Conservation (phyloP, 179 eudicot genomes). For the Carnegiea gigantea region DNA sequence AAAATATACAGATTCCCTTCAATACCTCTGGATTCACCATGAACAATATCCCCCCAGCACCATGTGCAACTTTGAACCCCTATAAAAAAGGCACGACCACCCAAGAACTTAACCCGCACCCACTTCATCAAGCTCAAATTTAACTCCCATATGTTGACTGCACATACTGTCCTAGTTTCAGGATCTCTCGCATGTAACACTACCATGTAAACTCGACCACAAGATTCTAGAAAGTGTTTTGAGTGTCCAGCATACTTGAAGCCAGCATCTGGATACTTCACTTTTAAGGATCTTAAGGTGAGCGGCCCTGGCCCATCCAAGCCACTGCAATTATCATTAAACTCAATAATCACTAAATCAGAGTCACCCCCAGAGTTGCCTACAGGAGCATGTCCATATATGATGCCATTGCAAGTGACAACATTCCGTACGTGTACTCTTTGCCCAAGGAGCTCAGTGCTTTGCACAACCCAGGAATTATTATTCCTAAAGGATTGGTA, state of each 20-base stretch:
- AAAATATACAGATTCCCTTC: slow-evolving; percentile 11
- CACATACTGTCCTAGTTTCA: not conserved
- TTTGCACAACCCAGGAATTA: not conserved
- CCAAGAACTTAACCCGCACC: not conserved
- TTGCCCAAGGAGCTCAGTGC: not conserved
- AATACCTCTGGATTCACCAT: not conserved
- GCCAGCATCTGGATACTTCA: not conserved
- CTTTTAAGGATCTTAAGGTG: not conserved
- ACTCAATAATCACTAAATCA: not conserved
- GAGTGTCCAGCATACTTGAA: no score
- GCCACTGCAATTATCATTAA: not conserved
- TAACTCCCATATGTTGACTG: slow-evolving; percentile 1
- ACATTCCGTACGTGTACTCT: not conserved
- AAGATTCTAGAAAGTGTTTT: slow-evolving; percentile 2
- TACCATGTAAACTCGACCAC: not conserved
- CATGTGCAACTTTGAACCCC: not conserved
- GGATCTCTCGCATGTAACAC: not conserved
- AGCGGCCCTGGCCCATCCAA: no score
- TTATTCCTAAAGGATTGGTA: not conserved
- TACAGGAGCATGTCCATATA: not conserved
- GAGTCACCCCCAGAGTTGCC: no score
- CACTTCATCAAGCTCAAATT: not conserved
- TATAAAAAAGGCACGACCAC: slow-evolving; percentile 17
- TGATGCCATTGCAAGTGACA: slow-evolving; percentile 1
- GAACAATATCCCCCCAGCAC: not conserved